Percentiles rank a stretch among this genome's conserved stretches.
Evolutionary conservation across 805 yeast species (phyloP).

Genomic region (Saccharomyces mikatae): DNA sequence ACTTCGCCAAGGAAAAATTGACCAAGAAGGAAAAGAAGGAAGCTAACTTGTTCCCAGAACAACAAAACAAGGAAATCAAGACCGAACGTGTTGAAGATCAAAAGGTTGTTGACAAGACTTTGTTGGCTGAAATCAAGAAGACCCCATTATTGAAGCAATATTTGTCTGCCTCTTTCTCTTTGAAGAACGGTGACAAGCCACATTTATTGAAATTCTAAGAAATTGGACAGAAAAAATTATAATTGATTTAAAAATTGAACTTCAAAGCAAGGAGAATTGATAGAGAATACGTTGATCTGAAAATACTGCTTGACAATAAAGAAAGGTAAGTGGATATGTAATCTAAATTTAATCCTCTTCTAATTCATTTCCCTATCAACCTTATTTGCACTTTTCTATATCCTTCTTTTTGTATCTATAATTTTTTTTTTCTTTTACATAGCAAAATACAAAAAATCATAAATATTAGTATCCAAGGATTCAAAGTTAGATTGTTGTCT

Average conservation of each 20-base stretch:
- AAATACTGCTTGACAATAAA: conserved; percentile 2
- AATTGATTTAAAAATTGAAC: not conserved
- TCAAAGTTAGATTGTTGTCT: not conserved
- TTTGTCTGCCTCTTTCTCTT: conserved; percentile 90
- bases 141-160: conserved; percentile 95
- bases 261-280: not conserved
- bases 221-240: not conserved
- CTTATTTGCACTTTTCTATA: not conserved
- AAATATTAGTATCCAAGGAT: not conserved
- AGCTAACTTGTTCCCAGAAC: conserved; percentile 82
- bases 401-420: not conserved
- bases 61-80: conserved; percentile 76
- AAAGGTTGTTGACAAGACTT: conserved; percentile 87
- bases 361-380: not conserved
- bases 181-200: conserved; percentile 97
- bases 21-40: conserved; percentile 78
- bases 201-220: conserved; percentile 92
- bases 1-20: conserved; percentile 93
- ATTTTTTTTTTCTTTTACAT: not conserved
- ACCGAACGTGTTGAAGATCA: conserved; percentile 95
- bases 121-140: conserved; percentile 90
- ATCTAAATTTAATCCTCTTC: not conserved
- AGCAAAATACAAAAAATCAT: not conserved
- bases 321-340: conserved; percentile 1
- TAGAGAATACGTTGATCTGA: conserved; percentile 1